Percentiles rank a stretch among this genome's conserved stretches.
Conservation (phyloP, 1,139 yeast species). For the Geotrichum aggregatum region DNA sequence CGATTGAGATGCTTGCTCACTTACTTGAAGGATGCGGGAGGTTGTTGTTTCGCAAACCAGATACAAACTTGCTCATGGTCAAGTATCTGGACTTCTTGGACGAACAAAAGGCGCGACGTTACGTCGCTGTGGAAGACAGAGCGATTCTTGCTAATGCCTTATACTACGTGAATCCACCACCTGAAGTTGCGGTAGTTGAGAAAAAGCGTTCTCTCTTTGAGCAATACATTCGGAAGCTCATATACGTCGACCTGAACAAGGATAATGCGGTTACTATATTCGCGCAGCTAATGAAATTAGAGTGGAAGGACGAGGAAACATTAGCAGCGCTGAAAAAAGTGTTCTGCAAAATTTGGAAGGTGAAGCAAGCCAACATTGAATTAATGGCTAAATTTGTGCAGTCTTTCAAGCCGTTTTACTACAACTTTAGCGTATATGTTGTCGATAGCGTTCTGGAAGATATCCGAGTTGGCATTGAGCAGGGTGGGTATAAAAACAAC, state of each 20-base stretch:
- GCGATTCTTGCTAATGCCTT: constrained; percentile 60
- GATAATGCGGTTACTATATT: constrained; percentile 41
- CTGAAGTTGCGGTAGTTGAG: constrained; percentile 31
- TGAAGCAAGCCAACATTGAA: constrained; percentile 54
- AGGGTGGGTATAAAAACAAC: constrained; percentile 56
- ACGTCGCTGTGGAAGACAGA: constrained; percentile 53
- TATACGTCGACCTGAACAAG: constrained; percentile 47
- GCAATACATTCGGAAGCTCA: constrained; percentile 35
- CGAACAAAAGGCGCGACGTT: constrained; percentile 49
- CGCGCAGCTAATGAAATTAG: constrained; percentile 45
- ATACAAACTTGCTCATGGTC: constrained; percentile 55
- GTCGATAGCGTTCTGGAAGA: constrained; percentile 67
- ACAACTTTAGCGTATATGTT: constrained; percentile 44
- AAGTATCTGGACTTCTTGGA: constrained; percentile 60
- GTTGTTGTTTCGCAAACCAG: constrained; percentile 58
- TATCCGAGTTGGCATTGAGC: constrained; percentile 62
- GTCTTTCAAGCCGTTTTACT: constrained; percentile 40
- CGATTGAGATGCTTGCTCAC: constrained; percentile 52
- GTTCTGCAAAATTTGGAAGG: constrained; percentile 59
- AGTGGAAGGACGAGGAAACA: constrained; percentile 48
- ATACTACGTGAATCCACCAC: constrained; percentile 52
- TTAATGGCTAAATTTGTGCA: constrained; percentile 50
- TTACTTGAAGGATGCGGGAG: constrained; percentile 75
- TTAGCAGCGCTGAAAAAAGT: constrained; percentile 46
- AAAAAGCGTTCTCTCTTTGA: constrained; percentile 35